phyloP scores from a whole-genome alignment of 805 yeast genomes.

The Candida pseudoglaebosa region DNA sequence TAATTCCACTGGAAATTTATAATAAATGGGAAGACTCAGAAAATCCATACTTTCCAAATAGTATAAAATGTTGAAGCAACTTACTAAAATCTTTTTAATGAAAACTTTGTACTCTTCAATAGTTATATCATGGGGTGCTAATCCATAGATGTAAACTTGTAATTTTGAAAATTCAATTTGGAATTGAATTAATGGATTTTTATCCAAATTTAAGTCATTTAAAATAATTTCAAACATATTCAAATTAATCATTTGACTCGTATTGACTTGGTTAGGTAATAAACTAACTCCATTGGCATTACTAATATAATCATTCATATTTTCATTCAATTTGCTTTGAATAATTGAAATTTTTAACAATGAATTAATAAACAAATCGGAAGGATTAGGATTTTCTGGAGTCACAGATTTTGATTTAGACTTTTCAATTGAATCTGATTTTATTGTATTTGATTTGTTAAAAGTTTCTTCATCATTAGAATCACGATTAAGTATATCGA shows the following conservation, averaged over 20 bases:
- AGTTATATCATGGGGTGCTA: slow-evolving; percentile 22
- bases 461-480: slow-evolving; percentile 5
- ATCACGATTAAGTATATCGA: slow-evolving; percentile 12
- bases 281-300: slow-evolving; percentile 10
- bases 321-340: slow-evolving; percentile 38
- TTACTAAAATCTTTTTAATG: slow-evolving; percentile 23
- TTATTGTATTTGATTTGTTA: slow-evolving; percentile 4
- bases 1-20: slow-evolving; percentile 35
- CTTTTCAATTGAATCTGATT: not conserved
- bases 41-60: slow-evolving; percentile 15
- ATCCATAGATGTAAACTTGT: slow-evolving; percentile 34
- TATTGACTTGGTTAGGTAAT: slow-evolving; percentile 13
- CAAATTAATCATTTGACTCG: slow-evolving; percentile 33
- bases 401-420: not conserved
- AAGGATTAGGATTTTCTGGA: not conserved
- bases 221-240: slow-evolving; percentile 42
- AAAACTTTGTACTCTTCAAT: slow-evolving; percentile 25
- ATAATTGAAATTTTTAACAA: slow-evolving; percentile 30
- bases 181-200: slow-evolving; percentile 22
- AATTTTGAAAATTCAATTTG: slow-evolving; percentile 35
- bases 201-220: slow-evolving; percentile 22
- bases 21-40: slow-evolving; percentile 39
- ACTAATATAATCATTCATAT: slow-evolving; percentile 29
- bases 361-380: slow-evolving; percentile 23
- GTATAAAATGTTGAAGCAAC: slow-evolving; percentile 26